These are phyloP conservation scores for Eucalyptus pauciflora DNA, from an alignment of 345 rosid genomes.

Conservation along the genomic window DNA sequence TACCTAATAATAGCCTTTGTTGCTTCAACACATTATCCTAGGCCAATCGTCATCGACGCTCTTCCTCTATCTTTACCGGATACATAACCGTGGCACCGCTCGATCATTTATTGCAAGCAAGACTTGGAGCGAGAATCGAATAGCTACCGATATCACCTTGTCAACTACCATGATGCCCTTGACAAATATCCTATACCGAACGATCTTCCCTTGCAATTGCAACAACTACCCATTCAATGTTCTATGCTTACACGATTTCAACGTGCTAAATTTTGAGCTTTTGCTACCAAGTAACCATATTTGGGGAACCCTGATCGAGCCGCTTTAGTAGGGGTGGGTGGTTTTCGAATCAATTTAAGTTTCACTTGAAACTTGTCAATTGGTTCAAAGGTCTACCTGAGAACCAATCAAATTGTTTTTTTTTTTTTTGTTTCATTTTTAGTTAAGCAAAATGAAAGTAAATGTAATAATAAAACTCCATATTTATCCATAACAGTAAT, in stretches of 20 bases:
- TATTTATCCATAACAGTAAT: not conserved
- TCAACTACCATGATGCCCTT: not conserved
- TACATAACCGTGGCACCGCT: not conserved
- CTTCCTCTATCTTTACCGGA: not conserved
- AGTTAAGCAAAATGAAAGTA: not conserved
- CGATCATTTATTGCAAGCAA: not conserved
- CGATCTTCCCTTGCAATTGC: not conserved
- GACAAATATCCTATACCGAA: not conserved
- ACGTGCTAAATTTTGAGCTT: not conserved
- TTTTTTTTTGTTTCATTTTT: too few species aligned
- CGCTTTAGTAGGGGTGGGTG: not conserved
- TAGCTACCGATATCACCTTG: not conserved
- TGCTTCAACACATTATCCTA: not conserved
- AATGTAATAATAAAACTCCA: too few species aligned
- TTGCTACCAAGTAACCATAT: not conserved
- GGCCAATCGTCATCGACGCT: not conserved
- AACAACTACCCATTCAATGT: not conserved
- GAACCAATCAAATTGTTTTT: too few species aligned
- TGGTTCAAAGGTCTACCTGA: not conserved
- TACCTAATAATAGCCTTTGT: not conserved
- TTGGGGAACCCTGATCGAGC: not conserved
- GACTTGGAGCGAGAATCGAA: not conserved
- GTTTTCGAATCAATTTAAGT: too few species aligned
- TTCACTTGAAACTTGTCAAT: not conserved
- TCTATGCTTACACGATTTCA: not conserved